Evolutionary conservation across 1,139 yeast species (phyloP).

Genomic region (Candida anutae): DNA sequence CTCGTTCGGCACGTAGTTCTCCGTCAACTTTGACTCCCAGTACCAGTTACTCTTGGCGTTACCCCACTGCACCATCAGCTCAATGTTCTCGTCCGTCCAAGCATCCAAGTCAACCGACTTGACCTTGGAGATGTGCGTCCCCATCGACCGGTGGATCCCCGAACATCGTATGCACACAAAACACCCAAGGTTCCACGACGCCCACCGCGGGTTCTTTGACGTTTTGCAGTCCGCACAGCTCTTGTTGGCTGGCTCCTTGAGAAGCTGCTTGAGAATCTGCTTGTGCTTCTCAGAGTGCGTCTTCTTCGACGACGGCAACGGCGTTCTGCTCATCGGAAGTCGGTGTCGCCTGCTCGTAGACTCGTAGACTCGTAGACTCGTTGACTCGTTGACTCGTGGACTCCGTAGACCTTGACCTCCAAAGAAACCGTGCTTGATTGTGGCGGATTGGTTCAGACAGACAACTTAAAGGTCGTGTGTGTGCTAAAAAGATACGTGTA

Average conservation of each 20-base stretch:
- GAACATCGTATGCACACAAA: conserved; percentile 89
- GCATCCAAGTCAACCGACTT: conserved; percentile 91
- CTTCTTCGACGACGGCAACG: conserved; percentile 36
- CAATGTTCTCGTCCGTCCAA: conserved; percentile 92
- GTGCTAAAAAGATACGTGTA: no score
- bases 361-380: no score
- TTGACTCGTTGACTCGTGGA: no score
- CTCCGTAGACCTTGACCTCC: no score
- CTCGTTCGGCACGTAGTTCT: conserved; percentile 68
- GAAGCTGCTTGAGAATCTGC: conserved; percentile 62
- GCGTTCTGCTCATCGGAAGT: no score
- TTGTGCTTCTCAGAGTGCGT: conserved; percentile 49
- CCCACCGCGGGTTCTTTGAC: conserved; percentile 93
- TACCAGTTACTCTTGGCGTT: conserved; percentile 65
- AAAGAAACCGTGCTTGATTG: no score
- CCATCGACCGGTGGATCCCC: conserved; percentile 92
- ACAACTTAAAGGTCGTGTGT: no score
- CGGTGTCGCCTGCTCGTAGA: no score
- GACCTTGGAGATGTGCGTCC: conserved; percentile 84
- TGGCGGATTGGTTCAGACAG: no score
- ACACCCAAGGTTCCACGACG: conserved; percentile 91
- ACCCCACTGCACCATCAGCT: conserved; percentile 81
- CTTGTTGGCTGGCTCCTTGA: conserved; percentile 69
- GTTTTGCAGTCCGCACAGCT: conserved; percentile 89
- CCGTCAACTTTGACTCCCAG: conserved; percentile 81